Evolutionary conservation across 257 asterid genomes (phyloP).

Genomic region (Nicotiana otophora): DNA sequence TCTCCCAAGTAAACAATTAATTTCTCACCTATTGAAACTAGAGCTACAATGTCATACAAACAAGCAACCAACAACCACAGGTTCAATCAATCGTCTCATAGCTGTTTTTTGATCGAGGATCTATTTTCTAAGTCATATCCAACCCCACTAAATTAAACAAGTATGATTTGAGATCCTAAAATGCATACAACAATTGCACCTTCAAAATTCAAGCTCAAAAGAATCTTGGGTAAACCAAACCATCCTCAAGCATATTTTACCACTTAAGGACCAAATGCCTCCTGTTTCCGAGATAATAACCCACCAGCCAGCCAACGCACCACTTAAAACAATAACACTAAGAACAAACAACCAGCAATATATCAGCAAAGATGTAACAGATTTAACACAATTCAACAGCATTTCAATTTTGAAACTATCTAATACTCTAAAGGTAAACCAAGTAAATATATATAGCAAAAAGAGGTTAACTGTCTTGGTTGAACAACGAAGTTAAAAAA

Average conservation of each 20-base stretch:
- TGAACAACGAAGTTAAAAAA: not conserved
- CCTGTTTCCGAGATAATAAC: not conserved
- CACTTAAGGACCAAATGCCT: not conserved
- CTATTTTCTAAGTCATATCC: not conserved
- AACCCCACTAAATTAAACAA: not conserved
- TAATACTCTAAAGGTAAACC: not conserved
- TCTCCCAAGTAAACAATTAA: too few species aligned
- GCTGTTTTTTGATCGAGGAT: too few species aligned
- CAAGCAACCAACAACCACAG: not conserved
- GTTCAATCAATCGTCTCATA: too few species aligned
- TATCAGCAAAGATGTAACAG: not conserved
- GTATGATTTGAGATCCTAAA: not conserved
- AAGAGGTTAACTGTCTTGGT: not conserved
- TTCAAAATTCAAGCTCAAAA: not conserved
- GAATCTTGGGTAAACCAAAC: not conserved
- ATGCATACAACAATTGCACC: not conserved
- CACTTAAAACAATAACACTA: not conserved
- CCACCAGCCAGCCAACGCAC: not conserved
- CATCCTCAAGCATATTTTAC: not conserved
- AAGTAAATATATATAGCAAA: not conserved
- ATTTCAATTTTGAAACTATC: not conserved
- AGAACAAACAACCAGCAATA: not conserved
- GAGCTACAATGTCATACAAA: too few species aligned
- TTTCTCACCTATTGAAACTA: too few species aligned
- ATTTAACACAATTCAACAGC: not conserved